Percentiles rank a stretch among this genome's conserved stretches.
Conservation (phyloP, 495 filamentous ascomycete genomes). For the Sabuloglossum arenarium region DNA sequence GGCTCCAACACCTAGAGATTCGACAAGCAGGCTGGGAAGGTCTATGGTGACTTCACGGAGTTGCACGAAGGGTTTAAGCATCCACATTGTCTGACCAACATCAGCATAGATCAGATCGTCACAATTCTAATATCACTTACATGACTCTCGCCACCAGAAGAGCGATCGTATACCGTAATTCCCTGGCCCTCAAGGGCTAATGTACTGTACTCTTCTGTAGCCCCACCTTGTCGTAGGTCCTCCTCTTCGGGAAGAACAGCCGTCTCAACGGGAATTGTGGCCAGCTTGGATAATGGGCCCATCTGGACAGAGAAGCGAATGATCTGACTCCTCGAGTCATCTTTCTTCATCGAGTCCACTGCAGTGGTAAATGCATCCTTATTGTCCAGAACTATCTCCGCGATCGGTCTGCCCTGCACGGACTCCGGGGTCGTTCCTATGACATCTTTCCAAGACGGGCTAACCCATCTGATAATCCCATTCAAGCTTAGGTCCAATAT, state of each 20-base stretch:
- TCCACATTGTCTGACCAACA: slow-evolving; percentile 80
- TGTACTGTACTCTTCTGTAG: slow-evolving; percentile 24
- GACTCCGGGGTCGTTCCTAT: slow-evolving; percentile 57
- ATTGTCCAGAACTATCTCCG: slow-evolving; percentile 61
- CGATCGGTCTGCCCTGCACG: slow-evolving; percentile 56
- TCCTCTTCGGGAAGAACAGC: slow-evolving; percentile 14
- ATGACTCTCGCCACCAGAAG: slow-evolving; percentile 71
- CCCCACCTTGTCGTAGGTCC: slow-evolving; percentile 3
- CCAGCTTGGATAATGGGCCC: slow-evolving; percentile 51
- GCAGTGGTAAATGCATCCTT: slow-evolving; percentile 59
- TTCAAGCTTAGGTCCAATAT: slow-evolving; percentile 85
- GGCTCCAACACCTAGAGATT: slow-evolving; percentile 81
- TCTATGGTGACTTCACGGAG: slow-evolving; percentile 89
- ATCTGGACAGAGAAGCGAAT: slow-evolving; percentile 64
- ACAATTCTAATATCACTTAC: slow-evolving; percentile 29
- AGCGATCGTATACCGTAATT: slow-evolving; percentile 89
- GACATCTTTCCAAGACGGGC: slow-evolving; percentile 89
- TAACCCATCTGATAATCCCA: slow-evolving; percentile 81
- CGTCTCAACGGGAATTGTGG: slow-evolving; percentile 22
- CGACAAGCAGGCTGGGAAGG: slow-evolving; percentile 73
- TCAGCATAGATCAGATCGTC: slow-evolving; percentile 8
- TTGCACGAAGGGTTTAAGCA: slow-evolving; percentile 81
- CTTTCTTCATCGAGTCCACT: slow-evolving; percentile 71
- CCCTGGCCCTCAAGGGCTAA: slow-evolving; percentile 85
- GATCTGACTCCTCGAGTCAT: slow-evolving; percentile 83